Conservation (phyloP, 257 asterid species). For the Cordia subcordata region DNA sequence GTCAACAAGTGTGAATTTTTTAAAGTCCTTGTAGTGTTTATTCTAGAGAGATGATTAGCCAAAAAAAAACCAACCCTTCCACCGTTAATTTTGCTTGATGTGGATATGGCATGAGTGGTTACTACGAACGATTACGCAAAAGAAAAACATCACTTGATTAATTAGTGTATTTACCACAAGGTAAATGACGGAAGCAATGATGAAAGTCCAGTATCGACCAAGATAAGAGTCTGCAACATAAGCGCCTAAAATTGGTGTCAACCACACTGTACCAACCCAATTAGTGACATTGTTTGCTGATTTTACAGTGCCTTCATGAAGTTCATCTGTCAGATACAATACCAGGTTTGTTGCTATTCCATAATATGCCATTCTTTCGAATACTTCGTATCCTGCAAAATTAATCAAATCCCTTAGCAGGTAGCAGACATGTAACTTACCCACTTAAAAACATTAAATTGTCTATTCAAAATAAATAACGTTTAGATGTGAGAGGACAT, state of each 20-base stretch:
- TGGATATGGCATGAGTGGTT: too few species aligned
- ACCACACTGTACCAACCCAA: conserved; percentile 78
- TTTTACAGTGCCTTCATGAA: conserved; percentile 71
- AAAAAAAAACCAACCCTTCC: too few species aligned
- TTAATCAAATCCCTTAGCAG: too few species aligned
- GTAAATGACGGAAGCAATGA: conserved; percentile 50
- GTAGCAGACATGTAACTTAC: too few species aligned
- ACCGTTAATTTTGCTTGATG: too few species aligned
- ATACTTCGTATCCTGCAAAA: conserved; percentile 49
- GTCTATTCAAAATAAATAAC: too few species aligned
- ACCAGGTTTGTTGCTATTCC: conserved; percentile 73
- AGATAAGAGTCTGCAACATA: conserved; percentile 67
- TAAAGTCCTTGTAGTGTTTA: background rate
- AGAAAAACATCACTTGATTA: background rate
- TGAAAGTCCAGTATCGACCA: conserved; percentile 75
- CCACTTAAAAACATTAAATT: too few species aligned
- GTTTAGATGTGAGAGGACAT: too few species aligned
- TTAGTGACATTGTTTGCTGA: conserved; percentile 76
- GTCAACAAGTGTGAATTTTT: too few species aligned
- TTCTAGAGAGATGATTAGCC: too few species aligned
- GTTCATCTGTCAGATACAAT: conserved; percentile 44
- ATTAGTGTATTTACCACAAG: conserved; percentile 27
- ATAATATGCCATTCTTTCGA: conserved; percentile 79
- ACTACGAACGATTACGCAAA: too few species aligned
- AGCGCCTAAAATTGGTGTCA: conserved; percentile 76